These are phyloP conservation scores for Colletotrichum karsti DNA, from an alignment of 2,329 filamentous ascomycete species.

Conservation along the genomic window DNA sequence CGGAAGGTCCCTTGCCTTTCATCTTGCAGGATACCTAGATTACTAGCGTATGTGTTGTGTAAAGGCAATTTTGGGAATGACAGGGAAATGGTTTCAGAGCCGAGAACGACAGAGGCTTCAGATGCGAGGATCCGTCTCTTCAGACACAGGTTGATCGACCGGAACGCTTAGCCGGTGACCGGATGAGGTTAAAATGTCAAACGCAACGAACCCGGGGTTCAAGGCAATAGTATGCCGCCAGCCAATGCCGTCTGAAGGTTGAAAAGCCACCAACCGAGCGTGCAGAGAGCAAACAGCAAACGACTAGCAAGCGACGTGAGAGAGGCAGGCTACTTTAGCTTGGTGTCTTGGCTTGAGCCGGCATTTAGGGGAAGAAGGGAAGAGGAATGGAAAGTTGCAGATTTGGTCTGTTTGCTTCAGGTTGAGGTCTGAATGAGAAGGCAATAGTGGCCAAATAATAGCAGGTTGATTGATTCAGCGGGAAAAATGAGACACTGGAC, in stretches of 20 bases:
- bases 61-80: background rate
- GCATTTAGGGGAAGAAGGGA: background rate
- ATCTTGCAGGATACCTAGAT: constrained; percentile 30
- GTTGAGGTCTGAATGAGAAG: background rate
- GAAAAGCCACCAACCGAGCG: background rate
- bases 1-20: constrained; percentile 44
- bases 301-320: background rate
- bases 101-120: background rate
- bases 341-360: background rate
- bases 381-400: background rate
- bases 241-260: constrained; percentile 1
- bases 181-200: constrained; percentile 6
- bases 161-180: background rate
- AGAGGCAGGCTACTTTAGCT: background rate
- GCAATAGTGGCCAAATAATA: background rate
- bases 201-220: background rate
- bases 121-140: background rate
- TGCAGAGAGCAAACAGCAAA: background rate
- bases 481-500: background rate
- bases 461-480: background rate
- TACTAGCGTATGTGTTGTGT: background rate
- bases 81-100: background rate
- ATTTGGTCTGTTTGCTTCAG: background rate
- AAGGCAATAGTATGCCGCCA: background rate
- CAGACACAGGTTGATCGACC: constrained; percentile 2